Evolutionary conservation across 2,329 filamentous ascomycete species (phyloP), one percentile per base, ranked within the genome.

Genomic region (Hawksworthiomyces lignivorus): DNA sequence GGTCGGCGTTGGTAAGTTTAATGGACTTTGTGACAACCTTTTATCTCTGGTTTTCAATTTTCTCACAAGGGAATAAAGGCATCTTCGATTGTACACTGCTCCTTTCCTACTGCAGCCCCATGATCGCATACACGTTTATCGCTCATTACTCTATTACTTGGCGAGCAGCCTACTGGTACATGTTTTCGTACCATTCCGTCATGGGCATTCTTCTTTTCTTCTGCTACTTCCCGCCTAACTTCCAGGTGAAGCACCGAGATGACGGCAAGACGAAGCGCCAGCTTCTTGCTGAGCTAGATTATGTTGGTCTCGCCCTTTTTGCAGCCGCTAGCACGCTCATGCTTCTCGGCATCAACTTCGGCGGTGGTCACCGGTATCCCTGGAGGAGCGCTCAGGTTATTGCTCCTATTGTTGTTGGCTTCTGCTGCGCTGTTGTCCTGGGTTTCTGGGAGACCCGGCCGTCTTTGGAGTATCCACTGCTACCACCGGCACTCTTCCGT

Each of bases 241-340:
- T 60, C 47, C 50, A 52, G 30, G 56, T 57, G 35, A 62, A 62
- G 51, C 58, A 56, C 26, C 46, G 50, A 4, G 35, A 29, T 9
- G 50, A 55, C 6, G 47, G 49, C n/a, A 48, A 54, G 45, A 53
- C 52, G 4, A 45, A 46, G 33, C 43, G 45, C 36, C 47, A 49
- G 42, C 45, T 54, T 1, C 40, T 54, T 22, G 42, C 44, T 38
- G 26, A 89, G 41, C 46, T 55, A 8, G 53, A 55, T 37, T 55
- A 47, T 36, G 46, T 55, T n/a, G 54, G 54, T 18, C 41, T 55
- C 5, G 42, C 52, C 7, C 46, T 56, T 18, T 58, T 58, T 36
- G 43, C 50, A 1, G 43, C 50, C 5, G 54, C 49, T 18, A 47
- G 49, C 18, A 48, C 48, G 0, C 41, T 59, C 5, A 46, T 59